A percentile compares a stretch with the other conserved stretches of the same genome.
Evolutionary conservation across 768 basidiomycete genomes (phyloP).

Genomic region (Mycena rosella): DNA sequence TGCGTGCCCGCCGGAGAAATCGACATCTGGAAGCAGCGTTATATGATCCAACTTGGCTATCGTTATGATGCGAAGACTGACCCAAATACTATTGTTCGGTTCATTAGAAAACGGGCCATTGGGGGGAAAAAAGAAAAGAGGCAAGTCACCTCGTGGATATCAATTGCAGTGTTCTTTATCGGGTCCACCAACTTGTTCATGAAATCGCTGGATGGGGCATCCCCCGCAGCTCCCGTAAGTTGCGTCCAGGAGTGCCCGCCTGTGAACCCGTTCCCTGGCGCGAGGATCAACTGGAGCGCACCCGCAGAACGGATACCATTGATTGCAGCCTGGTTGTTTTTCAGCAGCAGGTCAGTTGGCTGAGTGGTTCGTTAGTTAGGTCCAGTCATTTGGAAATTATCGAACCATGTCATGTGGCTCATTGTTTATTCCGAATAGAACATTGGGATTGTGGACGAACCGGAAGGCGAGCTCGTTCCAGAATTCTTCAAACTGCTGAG

Average conservation of each 20-base stretch:
- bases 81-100: constrained; percentile 30
- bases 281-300: constrained; percentile 58
- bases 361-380: constrained; percentile 23
- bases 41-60: not conserved
- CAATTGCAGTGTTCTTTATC: constrained; percentile 57
- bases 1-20: constrained; percentile 58
- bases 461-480: constrained; percentile 58
- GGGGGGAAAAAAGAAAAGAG: not conserved
- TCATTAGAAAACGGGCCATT: not conserved
- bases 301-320: constrained; percentile 56
- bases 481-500: constrained; percentile 56
- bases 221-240: constrained; percentile 43
- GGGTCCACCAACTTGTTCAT: constrained; percentile 57
- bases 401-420: constrained; percentile 61
- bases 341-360: constrained; percentile 56
- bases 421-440: constrained; percentile 63
- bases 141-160: constrained; percentile 56
- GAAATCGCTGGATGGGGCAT: constrained; percentile 57
- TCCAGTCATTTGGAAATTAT: not conserved
- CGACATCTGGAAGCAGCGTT: constrained; percentile 49
- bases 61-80: not conserved
- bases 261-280: constrained; percentile 61
- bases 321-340: constrained; percentile 60
- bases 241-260: constrained; percentile 61
- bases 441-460: constrained; percentile 55